A percentile compares a stretch with the other conserved stretches of the same genome.
phyloP scores from a whole-genome alignment of 306 rosid genomes.

The Geum urbanum region DNA sequence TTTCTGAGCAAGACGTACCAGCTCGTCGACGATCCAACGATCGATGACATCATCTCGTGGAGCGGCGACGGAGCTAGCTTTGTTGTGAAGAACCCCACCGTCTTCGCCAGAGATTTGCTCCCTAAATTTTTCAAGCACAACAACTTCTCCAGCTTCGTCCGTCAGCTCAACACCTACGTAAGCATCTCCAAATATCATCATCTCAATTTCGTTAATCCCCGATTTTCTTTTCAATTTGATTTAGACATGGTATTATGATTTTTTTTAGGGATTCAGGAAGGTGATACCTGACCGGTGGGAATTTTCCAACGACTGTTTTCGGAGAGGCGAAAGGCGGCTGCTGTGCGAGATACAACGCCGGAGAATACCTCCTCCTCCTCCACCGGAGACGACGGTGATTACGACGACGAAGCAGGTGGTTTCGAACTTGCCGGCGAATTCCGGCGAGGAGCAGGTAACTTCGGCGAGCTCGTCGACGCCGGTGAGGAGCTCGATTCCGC shows the following conservation, averaged over 20 bases:
- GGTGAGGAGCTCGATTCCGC: slow-evolving; percentile 33
- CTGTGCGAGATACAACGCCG: slow-evolving; percentile 79
- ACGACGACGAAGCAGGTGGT: slow-evolving; percentile 29
- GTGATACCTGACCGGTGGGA: slow-evolving; percentile 95
- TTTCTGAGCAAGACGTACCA: slow-evolving; percentile 70
- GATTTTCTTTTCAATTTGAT: not conserved
- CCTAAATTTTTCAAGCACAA: slow-evolving; percentile 87
- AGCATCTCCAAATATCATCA: not conserved
- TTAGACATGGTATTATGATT: not conserved
- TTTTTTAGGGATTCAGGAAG: slow-evolving; percentile 69
- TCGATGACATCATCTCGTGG: slow-evolving; percentile 84
- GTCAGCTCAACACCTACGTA: slow-evolving; percentile 95
- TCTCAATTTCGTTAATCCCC: not conserved
- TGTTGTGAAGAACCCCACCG: slow-evolving; percentile 86
- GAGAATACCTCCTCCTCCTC: slow-evolving; percentile 32
- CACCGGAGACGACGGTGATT: not conserved
- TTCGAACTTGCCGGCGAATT: slow-evolving; percentile 52
- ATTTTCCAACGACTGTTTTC: slow-evolving; percentile 71
- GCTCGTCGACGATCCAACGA: slow-evolving; percentile 67
- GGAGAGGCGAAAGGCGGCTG: slow-evolving; percentile 60
- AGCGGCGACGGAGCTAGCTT: slow-evolving; percentile 87
- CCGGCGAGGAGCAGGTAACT: slow-evolving; percentile 65
- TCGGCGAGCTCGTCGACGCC: slow-evolving; percentile 66
- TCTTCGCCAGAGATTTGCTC: slow-evolving; percentile 80
- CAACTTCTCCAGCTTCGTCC: slow-evolving; percentile 92